Evolutionary conservation across 2,329 filamentous ascomycete genomes (phyloP), one percentile per base, ranked within the genome.

Genomic region (Dothidotthia symphoricarpi): DNA sequence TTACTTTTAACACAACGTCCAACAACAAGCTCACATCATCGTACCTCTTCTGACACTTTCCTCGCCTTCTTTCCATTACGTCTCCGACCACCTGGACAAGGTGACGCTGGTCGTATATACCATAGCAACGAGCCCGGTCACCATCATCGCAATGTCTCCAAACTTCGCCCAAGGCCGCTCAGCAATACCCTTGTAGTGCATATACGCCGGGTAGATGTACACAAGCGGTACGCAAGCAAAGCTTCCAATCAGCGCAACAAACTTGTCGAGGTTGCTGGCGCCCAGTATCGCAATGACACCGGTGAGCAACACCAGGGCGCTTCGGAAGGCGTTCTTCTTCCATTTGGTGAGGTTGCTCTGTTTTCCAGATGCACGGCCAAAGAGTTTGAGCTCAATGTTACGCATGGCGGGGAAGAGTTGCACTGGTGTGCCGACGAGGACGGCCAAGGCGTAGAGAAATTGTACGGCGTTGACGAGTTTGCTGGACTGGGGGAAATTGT

Each of bases 381-480:
- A 86, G 12, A 87, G 58, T 29, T 73, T 76, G 14, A 77, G 78
- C 66, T 88, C 85, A 35, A 87, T 72, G 57, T 87, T 88, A 49
- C 84, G 78, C 34, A 85, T 72, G 6, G 84, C 82, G 0, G 85
- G 85, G 68, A 87, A 88, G 30, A 88, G 74, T 64, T 88, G 85
- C 2, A 88, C 84, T 0, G 85, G 85, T 30, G 81, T 82, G 24
- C 84, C 84, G 5, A 82, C 81, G n/a, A 88, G 71, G 6, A 88
- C 82, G 2, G 85, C 85, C 16, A 87, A 63, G 3, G 82, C 82
- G 69, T 88, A 88, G 34, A 88, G 71, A 57, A 86, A 83, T 54
- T 88, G 85, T 6, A 88, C 82, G 0, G 80, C 79, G 48, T 88
- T 87, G 69, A 88, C 85, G n/a, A 88, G 72, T 38, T 77, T 76